Evolutionary conservation across 2,329 filamentous ascomycete genomes (phyloP).

Genomic region (Botryotinia convoluta): DNA sequence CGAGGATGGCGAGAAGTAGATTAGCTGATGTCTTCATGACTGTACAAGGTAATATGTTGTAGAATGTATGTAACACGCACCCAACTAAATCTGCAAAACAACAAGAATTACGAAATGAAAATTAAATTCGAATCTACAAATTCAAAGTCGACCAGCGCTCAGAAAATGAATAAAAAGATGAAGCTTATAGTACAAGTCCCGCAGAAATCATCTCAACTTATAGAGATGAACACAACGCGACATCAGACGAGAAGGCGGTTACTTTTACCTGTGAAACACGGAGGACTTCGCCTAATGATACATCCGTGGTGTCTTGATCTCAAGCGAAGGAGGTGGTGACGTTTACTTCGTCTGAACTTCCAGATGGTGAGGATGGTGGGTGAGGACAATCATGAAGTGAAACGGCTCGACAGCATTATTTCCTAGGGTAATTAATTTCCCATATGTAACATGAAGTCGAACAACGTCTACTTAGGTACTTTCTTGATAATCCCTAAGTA

Average conservation of each 20-base stretch:
- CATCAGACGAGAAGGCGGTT: neutral
- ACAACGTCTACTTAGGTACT: neutral
- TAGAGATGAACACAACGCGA: constrained; percentile 13
- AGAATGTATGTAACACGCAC: neutral
- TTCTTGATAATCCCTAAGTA: neutral
- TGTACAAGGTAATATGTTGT: neutral
- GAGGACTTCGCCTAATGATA: constrained; percentile 5
- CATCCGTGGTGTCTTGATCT: constrained; percentile 3
- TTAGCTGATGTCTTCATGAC: constrained; percentile 22
- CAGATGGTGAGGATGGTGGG: constrained; percentile 13
- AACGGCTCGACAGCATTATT: neutral
- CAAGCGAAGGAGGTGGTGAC: constrained; percentile 14
- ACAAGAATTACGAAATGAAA: neutral
- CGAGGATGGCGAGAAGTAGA: constrained; percentile 23
- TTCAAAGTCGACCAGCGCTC: constrained; percentile 23
- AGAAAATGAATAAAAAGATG: constrained; percentile 20
- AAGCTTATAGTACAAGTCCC: neutral
- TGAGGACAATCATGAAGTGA: neutral
- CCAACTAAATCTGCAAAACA: neutral
- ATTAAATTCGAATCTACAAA: neutral
- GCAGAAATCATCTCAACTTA: constrained; percentile 22
- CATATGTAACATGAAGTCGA: neutral
- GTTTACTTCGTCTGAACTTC: constrained; percentile 26
- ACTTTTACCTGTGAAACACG: constrained; percentile 1
- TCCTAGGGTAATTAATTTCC: neutral